These are phyloP conservation scores for Aspergillus sclerotioniger DNA, from an alignment of 495 filamentous ascomycete species.

Conservation along the genomic window DNA sequence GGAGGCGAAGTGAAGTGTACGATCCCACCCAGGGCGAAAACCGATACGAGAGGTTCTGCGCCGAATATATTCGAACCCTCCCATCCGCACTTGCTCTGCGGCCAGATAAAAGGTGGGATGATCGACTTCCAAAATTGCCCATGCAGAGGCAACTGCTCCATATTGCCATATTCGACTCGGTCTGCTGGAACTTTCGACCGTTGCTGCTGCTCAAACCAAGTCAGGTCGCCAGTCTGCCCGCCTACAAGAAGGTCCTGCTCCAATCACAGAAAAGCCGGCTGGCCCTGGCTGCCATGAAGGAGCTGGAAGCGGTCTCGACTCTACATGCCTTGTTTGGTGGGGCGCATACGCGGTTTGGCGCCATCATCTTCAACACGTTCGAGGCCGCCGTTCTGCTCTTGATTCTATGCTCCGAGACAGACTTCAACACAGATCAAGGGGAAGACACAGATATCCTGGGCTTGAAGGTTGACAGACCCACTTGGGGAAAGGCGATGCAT, in stretches of 20 bases:
- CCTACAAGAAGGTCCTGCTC: slow-evolving; percentile 21
- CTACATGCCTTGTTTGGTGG: slow-evolving; percentile 21
- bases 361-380: slow-evolving; percentile 17
- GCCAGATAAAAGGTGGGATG: slow-evolving; percentile 25
- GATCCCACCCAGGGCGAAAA: slow-evolving; percentile 19
- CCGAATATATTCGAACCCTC: slow-evolving; percentile 18
- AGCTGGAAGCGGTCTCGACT: slow-evolving; percentile 11
- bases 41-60: slow-evolving; percentile 25
- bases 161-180: slow-evolving; percentile 26
- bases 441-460: no score
- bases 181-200: slow-evolving; percentile 27
- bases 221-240: slow-evolving; percentile 10
- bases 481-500: no score
- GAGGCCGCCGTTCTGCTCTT: no score
- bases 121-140: slow-evolving; percentile 16
- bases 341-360: slow-evolving; percentile 17
- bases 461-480: no score
- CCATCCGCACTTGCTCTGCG: slow-evolving; percentile 21
- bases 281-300: slow-evolving; percentile 12
- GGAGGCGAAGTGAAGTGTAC: slow-evolving; percentile 7
- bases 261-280: slow-evolving; percentile 18
- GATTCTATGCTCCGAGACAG: no score
- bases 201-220: slow-evolving; percentile 11
- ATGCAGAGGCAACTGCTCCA: slow-evolving; percentile 26
- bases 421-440: no score